These are phyloP conservation scores for Lentinula detonsa DNA, from an alignment of 768 basidiomycete species.

Conservation along the genomic window DNA sequence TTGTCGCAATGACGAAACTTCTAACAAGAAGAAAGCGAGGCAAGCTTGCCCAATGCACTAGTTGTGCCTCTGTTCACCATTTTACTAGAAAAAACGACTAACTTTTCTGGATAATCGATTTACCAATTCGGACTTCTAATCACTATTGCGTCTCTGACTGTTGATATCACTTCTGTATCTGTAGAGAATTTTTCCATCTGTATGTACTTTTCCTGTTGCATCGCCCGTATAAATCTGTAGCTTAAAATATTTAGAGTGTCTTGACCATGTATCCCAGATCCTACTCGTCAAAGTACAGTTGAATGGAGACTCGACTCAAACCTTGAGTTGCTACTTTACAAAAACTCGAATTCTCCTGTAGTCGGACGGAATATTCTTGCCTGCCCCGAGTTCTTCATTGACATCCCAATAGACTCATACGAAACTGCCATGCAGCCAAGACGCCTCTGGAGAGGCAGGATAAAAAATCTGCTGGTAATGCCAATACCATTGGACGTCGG, in stretches of 20 bases:
- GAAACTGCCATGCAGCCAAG: neutral
- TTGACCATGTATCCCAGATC: too few relatives aligned
- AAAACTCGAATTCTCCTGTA: neutral
- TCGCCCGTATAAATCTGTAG: too few relatives aligned
- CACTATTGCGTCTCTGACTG: too few relatives aligned
- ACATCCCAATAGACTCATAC: neutral
- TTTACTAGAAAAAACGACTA: too few relatives aligned
- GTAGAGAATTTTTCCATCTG: too few relatives aligned
- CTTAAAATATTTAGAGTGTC: too few relatives aligned
- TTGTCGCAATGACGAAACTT: neutral
- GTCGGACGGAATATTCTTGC: neutral
- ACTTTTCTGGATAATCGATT: too few relatives aligned
- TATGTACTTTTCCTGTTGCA: too few relatives aligned
- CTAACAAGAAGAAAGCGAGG: neutral
- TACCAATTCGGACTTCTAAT: too few relatives aligned
- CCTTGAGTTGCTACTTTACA: neutral
- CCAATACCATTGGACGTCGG: neutral
- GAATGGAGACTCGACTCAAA: neutral
- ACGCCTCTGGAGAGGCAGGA: neutral
- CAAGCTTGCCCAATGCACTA: neutral
- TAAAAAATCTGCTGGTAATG: neutral
- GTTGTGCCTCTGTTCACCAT: too few relatives aligned
- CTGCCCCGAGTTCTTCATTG: neutral
- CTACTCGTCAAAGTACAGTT: neutral
- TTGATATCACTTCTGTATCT: too few relatives aligned